These are phyloP conservation scores for Penicillium fuscoglaucum DNA, from an alignment of 2,329 filamentous ascomycete species.

Conservation along the genomic window DNA sequence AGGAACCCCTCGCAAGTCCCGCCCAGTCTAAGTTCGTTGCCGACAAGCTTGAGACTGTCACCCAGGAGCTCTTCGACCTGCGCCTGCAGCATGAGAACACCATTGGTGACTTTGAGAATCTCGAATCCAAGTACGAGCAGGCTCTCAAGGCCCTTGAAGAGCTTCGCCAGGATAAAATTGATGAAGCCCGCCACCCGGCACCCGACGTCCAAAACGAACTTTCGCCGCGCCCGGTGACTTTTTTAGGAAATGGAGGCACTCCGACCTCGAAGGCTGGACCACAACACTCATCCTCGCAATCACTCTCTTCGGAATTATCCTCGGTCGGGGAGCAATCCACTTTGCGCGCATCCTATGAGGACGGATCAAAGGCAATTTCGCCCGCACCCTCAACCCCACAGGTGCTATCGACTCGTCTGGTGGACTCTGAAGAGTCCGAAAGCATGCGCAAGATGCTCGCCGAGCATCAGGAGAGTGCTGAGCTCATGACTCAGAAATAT, in stretches of 20 bases:
- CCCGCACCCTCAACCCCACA: constrained; percentile 32
- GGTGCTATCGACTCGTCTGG: constrained; percentile 38
- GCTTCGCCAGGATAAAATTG: constrained; percentile 74
- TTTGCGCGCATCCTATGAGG: constrained; percentile 59
- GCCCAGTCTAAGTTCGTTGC: constrained; percentile 83
- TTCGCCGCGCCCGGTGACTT: constrained; percentile 67
- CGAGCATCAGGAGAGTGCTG: constrained; percentile 75
- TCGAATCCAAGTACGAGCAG: constrained; percentile 88
- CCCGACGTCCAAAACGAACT: constrained; percentile 42
- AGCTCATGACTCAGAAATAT: constrained; percentile 73
- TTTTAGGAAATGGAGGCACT: constrained; percentile 75
- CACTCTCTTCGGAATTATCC: constrained; percentile 90
- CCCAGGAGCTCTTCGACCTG: constrained; percentile 86
- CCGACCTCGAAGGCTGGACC: constrained; percentile 68
- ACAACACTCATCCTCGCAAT: constrained; percentile 78
- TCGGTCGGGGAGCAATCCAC: constrained; percentile 76
- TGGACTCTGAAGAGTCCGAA: constrained; percentile 66
- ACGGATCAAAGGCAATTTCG: constrained; percentile 43
- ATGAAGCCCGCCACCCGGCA: constrained; percentile 69
- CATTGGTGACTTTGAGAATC: constrained; percentile 73
- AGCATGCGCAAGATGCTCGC: constrained; percentile 67
- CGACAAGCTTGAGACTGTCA: constrained; percentile 89
- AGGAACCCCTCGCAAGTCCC: constrained; percentile 63
- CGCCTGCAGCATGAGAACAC: constrained; percentile 87
- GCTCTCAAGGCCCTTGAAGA: constrained; percentile 78